Evolutionary conservation across 2,329 filamentous ascomycete genomes (phyloP), one percentile per base, ranked within the genome.

Genomic region (Davidsoniella australis): DNA sequence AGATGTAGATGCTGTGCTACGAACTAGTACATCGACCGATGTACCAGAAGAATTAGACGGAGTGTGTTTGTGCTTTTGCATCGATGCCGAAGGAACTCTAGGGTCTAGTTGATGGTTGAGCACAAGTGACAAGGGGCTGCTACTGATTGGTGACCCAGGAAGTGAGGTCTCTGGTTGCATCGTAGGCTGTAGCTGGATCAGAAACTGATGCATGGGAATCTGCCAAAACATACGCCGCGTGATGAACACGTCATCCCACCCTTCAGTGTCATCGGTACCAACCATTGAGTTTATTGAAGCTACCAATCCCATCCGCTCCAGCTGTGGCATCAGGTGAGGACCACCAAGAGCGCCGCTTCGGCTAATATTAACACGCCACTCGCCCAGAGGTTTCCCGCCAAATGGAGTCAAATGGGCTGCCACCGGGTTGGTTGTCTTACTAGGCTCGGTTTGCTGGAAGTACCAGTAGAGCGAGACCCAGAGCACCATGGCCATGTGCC

Each of bases 391-490:
- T 55, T 76, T 80, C 4, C 84, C 89, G 4, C 65, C 62, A 16
- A 75, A 67, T 0, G 82, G 82, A 0, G 86, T 89, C 51, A 70
- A 62, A 1, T 80, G 83, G 0, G 74, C 68, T 4, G 76, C 67
- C 9, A 29, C 16, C 5, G 76, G 84, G 16, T 71, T 70, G 33
- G 91, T 60, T 45, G 76, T 72, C 0, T 74, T 70, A 18, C 73
- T 69, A 0, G 89, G 89, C 57, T 81, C 73, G 1, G 78, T 73
- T 62, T 94, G 85, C 65, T 95, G 88, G 58, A 95, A 96, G 68
- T 96, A 96, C 89, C 89, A 96, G 68, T 86, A 94, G 40, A 96
- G 69, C 1, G 86, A 88, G 33, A 87, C 78, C 85, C 86, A 96
- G 5, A 96, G 72, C 82, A 95, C 94, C 85, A 95, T 87, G 56